Evolutionary conservation across 768 basidiomycete species (phyloP).

Genomic region (Lactarius evosmus): DNA sequence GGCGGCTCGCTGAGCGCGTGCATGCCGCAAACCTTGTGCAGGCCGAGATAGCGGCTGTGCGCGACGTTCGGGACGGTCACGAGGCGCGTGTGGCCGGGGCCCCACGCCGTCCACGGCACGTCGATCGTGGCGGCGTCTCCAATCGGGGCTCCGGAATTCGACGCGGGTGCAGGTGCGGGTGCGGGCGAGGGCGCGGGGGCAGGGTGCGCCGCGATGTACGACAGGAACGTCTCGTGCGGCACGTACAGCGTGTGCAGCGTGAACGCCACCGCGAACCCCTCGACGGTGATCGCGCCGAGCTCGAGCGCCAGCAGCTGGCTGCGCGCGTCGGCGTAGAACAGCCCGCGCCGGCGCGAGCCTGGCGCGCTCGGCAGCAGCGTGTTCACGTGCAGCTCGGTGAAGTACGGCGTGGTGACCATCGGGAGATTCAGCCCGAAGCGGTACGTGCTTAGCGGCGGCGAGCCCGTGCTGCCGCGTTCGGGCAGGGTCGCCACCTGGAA

Average conservation of each 20-base stretch:
- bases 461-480: not conserved
- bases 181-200: not conserved
- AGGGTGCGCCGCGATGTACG: not conserved
- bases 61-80: not conserved
- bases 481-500: slow-evolving; percentile 5
- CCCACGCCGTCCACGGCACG: not conserved
- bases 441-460: not conserved
- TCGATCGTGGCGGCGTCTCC: too few relatives aligned
- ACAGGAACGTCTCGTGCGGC: not conserved
- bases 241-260: not conserved
- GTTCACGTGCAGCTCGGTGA: not conserved
- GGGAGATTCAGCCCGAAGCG: not conserved
- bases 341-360: not conserved
- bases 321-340: not conserved
- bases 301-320: not conserved
- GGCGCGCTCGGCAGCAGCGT: not conserved
- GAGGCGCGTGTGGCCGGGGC: not conserved
- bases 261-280: not conserved
- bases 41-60: not conserved
- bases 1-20: slow-evolving; percentile 3
- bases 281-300: not conserved
- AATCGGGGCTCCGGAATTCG: not conserved
- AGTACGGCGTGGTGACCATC: not conserved
- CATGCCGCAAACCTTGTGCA: not conserved
- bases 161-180: too few relatives aligned